Conservation (phyloP, 352 stramenopile species). For the Pythium coloratum region DNA sequence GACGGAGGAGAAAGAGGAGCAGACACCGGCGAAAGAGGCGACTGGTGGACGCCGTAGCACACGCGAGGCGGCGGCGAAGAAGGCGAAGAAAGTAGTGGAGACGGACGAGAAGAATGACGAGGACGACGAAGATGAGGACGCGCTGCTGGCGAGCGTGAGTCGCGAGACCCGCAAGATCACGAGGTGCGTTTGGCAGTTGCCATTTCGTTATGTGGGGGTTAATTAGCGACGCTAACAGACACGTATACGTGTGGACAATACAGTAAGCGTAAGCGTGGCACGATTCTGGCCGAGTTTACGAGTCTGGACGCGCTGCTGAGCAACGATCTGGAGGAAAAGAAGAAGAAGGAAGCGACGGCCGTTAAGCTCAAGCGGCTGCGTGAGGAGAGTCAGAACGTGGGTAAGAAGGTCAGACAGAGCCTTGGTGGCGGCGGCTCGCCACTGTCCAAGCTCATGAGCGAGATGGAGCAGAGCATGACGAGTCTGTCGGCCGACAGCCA, state of each 20-base stretch:
- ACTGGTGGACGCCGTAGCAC: neutral
- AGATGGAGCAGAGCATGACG: conserved; percentile 73
- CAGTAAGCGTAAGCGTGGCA: conserved; percentile 27
- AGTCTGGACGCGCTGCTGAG: conserved; percentile 75
- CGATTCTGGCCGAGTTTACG: conserved; percentile 63
- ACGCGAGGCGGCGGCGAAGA: neutral
- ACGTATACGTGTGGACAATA: neutral
- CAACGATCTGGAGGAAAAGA: conserved; percentile 57
- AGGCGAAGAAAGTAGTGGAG: neutral
- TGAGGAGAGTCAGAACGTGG: conserved; percentile 41
- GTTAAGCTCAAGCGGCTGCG: conserved; percentile 58
- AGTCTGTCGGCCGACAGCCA: conserved; percentile 64
- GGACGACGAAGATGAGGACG: conserved; percentile 33
- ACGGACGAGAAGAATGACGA: conserved; percentile 24
- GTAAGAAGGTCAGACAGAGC: conserved; percentile 6
- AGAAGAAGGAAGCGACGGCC: conserved; percentile 56
- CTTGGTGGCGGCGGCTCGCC: conserved; percentile 29
- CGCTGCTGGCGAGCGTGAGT: conserved; percentile 44
- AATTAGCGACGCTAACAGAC: too few species aligned
- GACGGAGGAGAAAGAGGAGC: neutral
- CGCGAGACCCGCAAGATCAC: conserved; percentile 43
- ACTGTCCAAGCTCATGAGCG: conserved; percentile 60
- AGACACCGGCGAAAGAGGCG: neutral
- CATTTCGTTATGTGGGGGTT: neutral
- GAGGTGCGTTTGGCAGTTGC: conserved; percentile 12